Evolutionary conservation across 305 asterid species (phyloP), one percentile per base, ranked within the genome.

Genomic region (Ajuga reptans): DNA sequence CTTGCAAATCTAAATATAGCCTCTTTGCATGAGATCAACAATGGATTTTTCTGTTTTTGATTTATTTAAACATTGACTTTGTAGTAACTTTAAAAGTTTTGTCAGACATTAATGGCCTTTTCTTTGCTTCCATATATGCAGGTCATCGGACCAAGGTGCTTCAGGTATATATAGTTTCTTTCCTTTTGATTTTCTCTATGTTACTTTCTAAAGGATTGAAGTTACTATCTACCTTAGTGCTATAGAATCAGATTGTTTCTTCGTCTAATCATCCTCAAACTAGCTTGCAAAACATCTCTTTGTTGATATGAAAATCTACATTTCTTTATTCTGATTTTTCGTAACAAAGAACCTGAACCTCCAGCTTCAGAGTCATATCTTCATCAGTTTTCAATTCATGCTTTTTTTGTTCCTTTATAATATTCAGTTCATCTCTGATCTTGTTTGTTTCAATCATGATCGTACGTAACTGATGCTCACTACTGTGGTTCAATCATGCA

Each of bases 131-230:
- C 46, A 52, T 77, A 17, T 58, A 51, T 75, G 85, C 95, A 92
- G 98, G 86, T 58, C 91, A 41, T 86, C 89, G 1, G 92, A 87
- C 60, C 88, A 80, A 77, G 83, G 85, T 39, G 47, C 84, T 74
- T 85, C 96, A 73, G 92, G 97, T 89, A 83, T 61, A 75, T 75
- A 64, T 49, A 58, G 16, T 24, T 69, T 60, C 36, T 72, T 72
- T 65, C 37, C 15, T 67, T 66, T 1, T 24, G 33, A 69, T 64
- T 34, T 55, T 51, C n/a, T 9, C 50, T 41, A 1, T 49, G 24
- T 49, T 50, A 8, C 41, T 1, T 9, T 42, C 33, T 21, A 3
- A 21, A 31, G 2, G 4, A 16, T 36, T 33, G 7, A 57, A 57
- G 3, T 14, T 15, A 8, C 36, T 21, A 21, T 21, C 27, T 21